A percentile compares a stretch with the other conserved stretches of the same genome.
Evolutionary conservation across 2,329 filamentous ascomycete species (phyloP).

Genomic region (Mycosphaerella arachidis): DNA sequence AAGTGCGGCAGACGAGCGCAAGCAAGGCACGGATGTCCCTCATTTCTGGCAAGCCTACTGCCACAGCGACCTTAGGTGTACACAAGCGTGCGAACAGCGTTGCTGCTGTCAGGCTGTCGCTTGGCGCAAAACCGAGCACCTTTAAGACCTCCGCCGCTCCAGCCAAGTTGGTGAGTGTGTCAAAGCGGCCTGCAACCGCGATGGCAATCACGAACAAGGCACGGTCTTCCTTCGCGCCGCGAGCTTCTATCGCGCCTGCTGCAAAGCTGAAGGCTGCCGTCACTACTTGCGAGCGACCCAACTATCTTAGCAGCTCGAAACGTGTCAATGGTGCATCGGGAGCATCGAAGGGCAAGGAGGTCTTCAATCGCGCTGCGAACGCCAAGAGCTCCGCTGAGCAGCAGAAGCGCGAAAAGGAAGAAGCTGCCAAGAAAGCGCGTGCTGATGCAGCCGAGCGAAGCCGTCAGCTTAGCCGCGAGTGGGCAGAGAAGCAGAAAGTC

Average conservation of each 20-base stretch:
- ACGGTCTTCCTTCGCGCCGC: conserved; percentile 1
- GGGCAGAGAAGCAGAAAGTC: conserved; percentile 45
- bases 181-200: conserved; percentile 16
- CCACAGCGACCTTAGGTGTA: background rate
- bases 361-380: conserved; percentile 43
- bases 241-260: background rate
- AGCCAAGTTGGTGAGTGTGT: conserved; percentile 10
- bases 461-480: conserved; percentile 42
- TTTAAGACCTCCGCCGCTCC: conserved; percentile 4
- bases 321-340: background rate
- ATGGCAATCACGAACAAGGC: conserved; percentile 11
- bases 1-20: conserved; percentile 45
- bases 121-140: background rate
- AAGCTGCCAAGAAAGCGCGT: conserved; percentile 44
- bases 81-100: conserved; percentile 26
- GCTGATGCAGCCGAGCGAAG: conserved; percentile 45
- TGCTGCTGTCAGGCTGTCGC: conserved; percentile 13
- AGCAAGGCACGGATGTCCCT: conserved; percentile 42
- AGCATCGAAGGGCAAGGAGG: conserved; percentile 41
- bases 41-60: conserved; percentile 21
- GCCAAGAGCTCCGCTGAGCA: conserved; percentile 40
- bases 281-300: background rate
- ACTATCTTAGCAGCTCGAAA: background rate
- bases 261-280: conserved; percentile 1
- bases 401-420: conserved; percentile 44